phyloP scores from a whole-genome alignment of 2,329 filamentous ascomycete genomes.

The Fusarium sp. region DNA sequence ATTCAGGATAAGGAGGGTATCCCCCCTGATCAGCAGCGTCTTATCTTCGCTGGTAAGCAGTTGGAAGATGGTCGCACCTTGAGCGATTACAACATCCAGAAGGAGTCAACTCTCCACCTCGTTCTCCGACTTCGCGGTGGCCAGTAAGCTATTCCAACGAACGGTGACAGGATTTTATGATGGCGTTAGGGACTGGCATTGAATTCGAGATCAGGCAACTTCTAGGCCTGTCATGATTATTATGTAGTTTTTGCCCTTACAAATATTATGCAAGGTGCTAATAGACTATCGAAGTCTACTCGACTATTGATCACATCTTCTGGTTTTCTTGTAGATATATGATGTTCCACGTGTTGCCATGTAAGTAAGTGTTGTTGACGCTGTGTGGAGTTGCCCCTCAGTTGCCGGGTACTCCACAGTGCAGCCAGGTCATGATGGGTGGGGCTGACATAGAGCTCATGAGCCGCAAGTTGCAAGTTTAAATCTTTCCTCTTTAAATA shows the following conservation, averaged over 20 bases:
- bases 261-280: constrained; percentile 9
- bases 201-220: constrained; percentile 30
- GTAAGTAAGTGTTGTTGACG: background rate
- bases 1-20: constrained; percentile 99
- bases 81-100: constrained; percentile 95
- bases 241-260: constrained; percentile 33
- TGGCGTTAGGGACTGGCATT: constrained; percentile 51
- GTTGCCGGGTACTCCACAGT: background rate
- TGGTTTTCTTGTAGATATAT: background rate
- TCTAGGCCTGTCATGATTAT: constrained; percentile 28
- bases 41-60: constrained; percentile 97
- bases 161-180: constrained; percentile 62
- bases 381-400: constrained; percentile 24
- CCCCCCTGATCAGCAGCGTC: constrained; percentile 92
- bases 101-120: constrained; percentile 87
- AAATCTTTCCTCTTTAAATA: constrained; percentile 12
- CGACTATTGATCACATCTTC: background rate
- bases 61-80: constrained; percentile 92
- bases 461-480: constrained; percentile 8
- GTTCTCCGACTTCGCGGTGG: constrained; percentile 92
- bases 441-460: constrained; percentile 25
- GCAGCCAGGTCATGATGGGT: constrained; percentile 22
- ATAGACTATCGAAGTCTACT: constrained; percentile 40
- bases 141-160: constrained; percentile 47
- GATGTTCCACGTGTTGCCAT: background rate